These are phyloP conservation scores for Colletotrichum costaricense DNA, from an alignment of 2,329 filamentous ascomycete species.

Conservation along the genomic window DNA sequence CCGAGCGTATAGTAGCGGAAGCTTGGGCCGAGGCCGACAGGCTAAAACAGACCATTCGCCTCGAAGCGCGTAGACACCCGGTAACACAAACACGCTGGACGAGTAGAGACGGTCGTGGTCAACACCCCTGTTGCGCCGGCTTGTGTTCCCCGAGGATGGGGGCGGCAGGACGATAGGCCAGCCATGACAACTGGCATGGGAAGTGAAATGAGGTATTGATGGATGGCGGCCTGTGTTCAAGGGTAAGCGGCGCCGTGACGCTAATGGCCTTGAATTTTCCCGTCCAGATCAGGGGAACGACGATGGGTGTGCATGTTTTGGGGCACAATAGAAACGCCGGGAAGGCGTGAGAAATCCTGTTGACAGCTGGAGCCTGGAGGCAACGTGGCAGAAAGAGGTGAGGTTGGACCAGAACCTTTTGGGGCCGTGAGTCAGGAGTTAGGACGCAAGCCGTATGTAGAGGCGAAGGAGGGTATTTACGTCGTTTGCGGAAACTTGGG, in stretches of 20 bases:
- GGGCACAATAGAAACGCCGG: conserved; percentile 12
- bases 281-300: not conserved
- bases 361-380: conserved; percentile 1
- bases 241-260: conserved; percentile 14
- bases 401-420: not conserved
- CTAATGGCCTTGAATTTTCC: conserved; percentile 10
- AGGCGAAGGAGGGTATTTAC: not conserved
- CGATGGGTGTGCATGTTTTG: conserved; percentile 8
- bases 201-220: conserved; percentile 21
- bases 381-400: conserved; percentile 13
- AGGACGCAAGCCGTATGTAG: conserved; percentile 1
- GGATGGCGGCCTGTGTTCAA: not conserved
- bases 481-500: not conserved
- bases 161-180: conserved; percentile 4
- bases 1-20: conserved; percentile 1
- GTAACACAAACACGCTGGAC: conserved; percentile 6
- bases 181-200: conserved; percentile 20
- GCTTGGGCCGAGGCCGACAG: conserved; percentile 15
- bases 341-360: not conserved
- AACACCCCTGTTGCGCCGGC: not conserved
- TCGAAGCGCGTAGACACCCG: conserved; percentile 5
- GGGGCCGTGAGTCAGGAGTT: not conserved
- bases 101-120: not conserved
- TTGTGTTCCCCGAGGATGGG: not conserved
- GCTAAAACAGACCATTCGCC: conserved; percentile 8